Evolutionary conservation across 2,329 filamentous ascomycete species (phyloP).

Genomic region (Periconia sp.): DNA sequence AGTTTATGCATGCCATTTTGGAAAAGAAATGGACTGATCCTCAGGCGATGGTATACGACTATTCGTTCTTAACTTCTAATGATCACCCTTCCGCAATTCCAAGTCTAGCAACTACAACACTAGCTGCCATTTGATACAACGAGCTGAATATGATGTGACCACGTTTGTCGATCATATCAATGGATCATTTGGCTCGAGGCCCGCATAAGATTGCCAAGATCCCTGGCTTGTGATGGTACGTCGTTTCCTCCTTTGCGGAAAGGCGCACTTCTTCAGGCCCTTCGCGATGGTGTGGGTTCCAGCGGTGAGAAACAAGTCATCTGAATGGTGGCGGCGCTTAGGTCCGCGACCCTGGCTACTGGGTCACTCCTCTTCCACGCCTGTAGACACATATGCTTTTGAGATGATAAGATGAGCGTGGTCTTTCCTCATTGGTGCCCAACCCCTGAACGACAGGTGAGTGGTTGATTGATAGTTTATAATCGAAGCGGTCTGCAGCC

Average conservation of each 20-base stretch:
- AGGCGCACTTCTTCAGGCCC: no score
- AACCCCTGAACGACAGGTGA: slow-evolving; percentile 1
- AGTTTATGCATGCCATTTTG: neutral
- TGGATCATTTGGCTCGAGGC: slow-evolving; percentile 7
- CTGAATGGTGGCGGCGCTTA: slow-evolving; percentile 29
- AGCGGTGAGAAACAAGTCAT: no score
- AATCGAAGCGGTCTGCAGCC: slow-evolving; percentile 16
- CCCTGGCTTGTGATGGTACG: neutral
- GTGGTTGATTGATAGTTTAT: slow-evolving; percentile 22
- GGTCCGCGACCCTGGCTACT: slow-evolving; percentile 27
- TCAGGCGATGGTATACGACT: neutral
- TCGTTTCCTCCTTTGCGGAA: no score
- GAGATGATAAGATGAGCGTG: slow-evolving; percentile 11
- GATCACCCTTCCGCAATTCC: no score
- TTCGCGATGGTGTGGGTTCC: no score
- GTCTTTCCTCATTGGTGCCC: slow-evolving; percentile 15
- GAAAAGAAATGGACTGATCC: neutral
- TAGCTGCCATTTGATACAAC: no score
- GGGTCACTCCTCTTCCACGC: slow-evolving; percentile 12
- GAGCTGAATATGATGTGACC: no score
- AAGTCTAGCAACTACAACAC: no score
- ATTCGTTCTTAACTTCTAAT: no score
- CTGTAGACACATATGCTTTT: slow-evolving; percentile 18
- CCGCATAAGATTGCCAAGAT: slow-evolving; percentile 11
- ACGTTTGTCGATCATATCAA: no score